Evolutionary conservation across 495 filamentous ascomycete genomes (phyloP).

Genomic region (Parmelia sp.): DNA sequence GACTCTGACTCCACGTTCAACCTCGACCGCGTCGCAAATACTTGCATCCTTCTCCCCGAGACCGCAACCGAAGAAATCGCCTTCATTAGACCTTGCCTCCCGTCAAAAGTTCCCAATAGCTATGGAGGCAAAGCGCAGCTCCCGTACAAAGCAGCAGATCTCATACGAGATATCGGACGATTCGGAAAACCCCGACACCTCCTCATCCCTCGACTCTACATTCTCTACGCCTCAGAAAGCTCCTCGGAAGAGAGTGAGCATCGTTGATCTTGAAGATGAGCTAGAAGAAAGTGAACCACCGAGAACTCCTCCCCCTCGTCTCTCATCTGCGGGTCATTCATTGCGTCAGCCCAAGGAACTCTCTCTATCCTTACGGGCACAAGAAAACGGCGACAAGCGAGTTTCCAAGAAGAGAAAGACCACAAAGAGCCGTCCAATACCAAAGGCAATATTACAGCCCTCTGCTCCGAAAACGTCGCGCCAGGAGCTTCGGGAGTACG

Average conservation of each 20-base stretch:
- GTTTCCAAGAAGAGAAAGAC: slow-evolving; percentile 11
- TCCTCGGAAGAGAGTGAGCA: slow-evolving; percentile 1
- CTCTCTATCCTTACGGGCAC: slow-evolving; percentile 19
- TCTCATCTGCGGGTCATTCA: slow-evolving; percentile 25
- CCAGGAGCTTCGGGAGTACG: slow-evolving; percentile 40
- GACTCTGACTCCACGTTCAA: background rate
- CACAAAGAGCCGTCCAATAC: slow-evolving; percentile 3
- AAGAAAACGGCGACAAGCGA: slow-evolving; percentile 25
- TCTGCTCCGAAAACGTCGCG: slow-evolving; percentile 32
- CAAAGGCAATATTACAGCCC: slow-evolving; percentile 3
- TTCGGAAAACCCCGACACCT: slow-evolving; percentile 12
- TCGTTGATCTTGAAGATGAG: slow-evolving; percentile 19
- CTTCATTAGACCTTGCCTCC: background rate
- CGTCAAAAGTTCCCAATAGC: slow-evolving; percentile 8
- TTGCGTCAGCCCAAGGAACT: slow-evolving; percentile 25
- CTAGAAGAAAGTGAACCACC: slow-evolving; percentile 16
- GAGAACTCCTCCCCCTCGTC: slow-evolving; percentile 17
- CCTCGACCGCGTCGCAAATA: slow-evolving; percentile 18
- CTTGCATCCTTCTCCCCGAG: slow-evolving; percentile 22
- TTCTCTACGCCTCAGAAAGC: slow-evolving; percentile 26
- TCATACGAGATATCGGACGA: slow-evolving; percentile 28
- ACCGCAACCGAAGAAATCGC: slow-evolving; percentile 5
- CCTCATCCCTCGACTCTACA: slow-evolving; percentile 15
- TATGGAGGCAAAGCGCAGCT: slow-evolving; percentile 14
- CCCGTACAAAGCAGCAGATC: slow-evolving; percentile 19